Percentiles rank a stretch among this genome's conserved stretches.
These are phyloP conservation scores for Kurtzmaniella quercitrusa DNA, from an alignment of 1,139 yeast genomes.

Conservation along the genomic window DNA sequence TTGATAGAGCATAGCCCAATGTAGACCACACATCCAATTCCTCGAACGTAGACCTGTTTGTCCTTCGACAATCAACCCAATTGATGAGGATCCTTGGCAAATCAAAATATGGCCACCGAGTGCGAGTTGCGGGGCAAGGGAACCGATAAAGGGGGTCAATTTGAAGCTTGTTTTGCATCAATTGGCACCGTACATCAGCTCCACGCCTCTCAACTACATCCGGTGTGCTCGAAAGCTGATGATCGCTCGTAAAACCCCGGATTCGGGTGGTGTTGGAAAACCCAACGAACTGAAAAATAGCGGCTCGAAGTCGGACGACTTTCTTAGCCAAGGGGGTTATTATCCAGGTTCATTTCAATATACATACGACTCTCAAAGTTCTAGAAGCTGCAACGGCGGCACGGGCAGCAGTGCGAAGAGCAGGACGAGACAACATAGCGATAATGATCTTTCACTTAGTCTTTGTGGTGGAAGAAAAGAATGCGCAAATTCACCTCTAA, in stretches of 20 bases:
- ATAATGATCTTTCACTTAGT: conserved; percentile 8
- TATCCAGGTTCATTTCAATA: conserved; percentile 7
- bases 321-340: not conserved
- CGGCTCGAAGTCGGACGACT: not conserved
- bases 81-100: too few relatives aligned
- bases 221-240: too few relatives aligned
- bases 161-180: not conserved
- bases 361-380: conserved; percentile 64
- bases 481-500: conserved; percentile 7
- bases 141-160: not conserved
- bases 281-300: not conserved
- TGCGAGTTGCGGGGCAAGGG: not conserved
- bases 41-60: too few relatives aligned
- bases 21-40: too few relatives aligned
- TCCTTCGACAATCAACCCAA: too few relatives aligned
- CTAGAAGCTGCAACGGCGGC: conserved; percentile 66
- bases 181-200: not conserved
- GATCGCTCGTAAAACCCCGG: too few relatives aligned
- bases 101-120: too few relatives aligned
- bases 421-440: conserved; percentile 76
- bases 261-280: not conserved
- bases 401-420: conserved; percentile 79
- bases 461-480: conserved; percentile 9
- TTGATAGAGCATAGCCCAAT: too few relatives aligned
- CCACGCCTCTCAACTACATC: not conserved